Base-by-base conservation (phyloP, 208 protist species). In the Crithidia mellificae region DNA sequence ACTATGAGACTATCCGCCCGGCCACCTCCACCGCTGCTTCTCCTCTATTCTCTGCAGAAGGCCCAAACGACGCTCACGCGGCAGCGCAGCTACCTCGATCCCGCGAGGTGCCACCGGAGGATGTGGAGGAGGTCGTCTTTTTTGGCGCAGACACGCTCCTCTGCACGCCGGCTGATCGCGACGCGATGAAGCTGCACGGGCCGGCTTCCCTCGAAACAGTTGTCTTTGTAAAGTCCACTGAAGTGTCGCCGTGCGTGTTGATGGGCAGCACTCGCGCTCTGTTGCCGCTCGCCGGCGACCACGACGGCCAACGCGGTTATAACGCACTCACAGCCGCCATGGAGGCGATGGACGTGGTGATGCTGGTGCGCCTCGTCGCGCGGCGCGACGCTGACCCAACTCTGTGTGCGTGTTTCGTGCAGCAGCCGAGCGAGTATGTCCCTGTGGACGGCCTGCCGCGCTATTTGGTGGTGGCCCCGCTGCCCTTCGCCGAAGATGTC, bases 401-500 rank as follows among this genome's bases (percentile, higher is more conserved):
- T 3, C 51, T 98, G 25, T 83, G 80, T 17, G 68, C 82, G 25
- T 84, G 90, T 27, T 81, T 87, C 12, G 89, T 89, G 17, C 67
- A 68, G 11, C 41, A 83, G 38, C 39, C 20, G 39, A 15, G 38
- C 0, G 39, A 27, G 8, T 6, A 30, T 25, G n/a, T n/a, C n/a
- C n/a, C n/a, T n/a, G n/a, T 7, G 52, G 36, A 41, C 5, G 39
- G 15, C 30, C 24, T 20, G 24, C 39, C 57, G 54, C 63, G 44
- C 30, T 56, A 43, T 29, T 68, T 98, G 11, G 88, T 92, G 55
- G 69, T 94, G 32, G 78, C 79, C 15, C 53, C 63, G 11, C 68
- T 98, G 14, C 96, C 96, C 8, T 98, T 93, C 47, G 55, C 84
- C 7, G 92, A 97, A 47, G 94, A 97, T 59, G 56, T 89, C 14